Percentiles rank a stretch among this genome's conserved stretches.
Evolutionary conservation across 1,139 yeast genomes (phyloP).

Genomic region (Saccharomyces pastorianus): DNA sequence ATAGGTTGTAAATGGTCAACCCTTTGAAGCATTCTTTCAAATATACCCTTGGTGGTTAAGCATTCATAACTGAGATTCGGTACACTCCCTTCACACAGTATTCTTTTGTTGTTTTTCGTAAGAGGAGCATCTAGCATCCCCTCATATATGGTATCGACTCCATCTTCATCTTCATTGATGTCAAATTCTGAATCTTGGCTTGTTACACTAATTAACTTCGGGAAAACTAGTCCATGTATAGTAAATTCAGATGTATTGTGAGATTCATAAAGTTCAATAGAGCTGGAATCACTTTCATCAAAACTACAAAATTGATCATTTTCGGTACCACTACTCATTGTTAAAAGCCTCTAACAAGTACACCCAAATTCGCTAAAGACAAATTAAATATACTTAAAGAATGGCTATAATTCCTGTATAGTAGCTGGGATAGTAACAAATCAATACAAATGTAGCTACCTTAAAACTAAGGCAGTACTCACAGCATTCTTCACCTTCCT

Average conservation of each 20-base stretch:
- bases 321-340: conserved; percentile 5
- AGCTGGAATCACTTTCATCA: conserved; percentile 1
- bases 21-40: conserved; percentile 23
- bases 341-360: background rate
- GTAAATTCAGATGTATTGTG: conserved; percentile 4
- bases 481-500: background rate
- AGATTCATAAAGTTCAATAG: conserved; percentile 10
- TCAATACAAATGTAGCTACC: background rate
- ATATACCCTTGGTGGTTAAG: conserved; percentile 26
- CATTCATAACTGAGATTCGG: conserved; percentile 26
- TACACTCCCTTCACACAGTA: conserved; percentile 17
- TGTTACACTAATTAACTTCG: conserved; percentile 3
- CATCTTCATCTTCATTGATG: conserved; percentile 13
- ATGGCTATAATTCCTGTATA: background rate
- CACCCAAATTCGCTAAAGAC: background rate
- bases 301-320: background rate
- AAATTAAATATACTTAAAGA: background rate
- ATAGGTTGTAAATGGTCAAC: conserved; percentile 26
- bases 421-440: background rate
- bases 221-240: background rate
- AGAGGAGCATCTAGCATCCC: conserved; percentile 11
- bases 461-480: background rate
- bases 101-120: conserved; percentile 6
- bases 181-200: conserved; percentile 23
- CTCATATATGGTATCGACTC: conserved; percentile 8